A percentile compares a stretch with the other conserved stretches of the same genome.
These are phyloP conservation scores for Alternaria sp. DNA, from an alignment of 2,329 filamentous ascomycete species.

Conservation along the genomic window DNA sequence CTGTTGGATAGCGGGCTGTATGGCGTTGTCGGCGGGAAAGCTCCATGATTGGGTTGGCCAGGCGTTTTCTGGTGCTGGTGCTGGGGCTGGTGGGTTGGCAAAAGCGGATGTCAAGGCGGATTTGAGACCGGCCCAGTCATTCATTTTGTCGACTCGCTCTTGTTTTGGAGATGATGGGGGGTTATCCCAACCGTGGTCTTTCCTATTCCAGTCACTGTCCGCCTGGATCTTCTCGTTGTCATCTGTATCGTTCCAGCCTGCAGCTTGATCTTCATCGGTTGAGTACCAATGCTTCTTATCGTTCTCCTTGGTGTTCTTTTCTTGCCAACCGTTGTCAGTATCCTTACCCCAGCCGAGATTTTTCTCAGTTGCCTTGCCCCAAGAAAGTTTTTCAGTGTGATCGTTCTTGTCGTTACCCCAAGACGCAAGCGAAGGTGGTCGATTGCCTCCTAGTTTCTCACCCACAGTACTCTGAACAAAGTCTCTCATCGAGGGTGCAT, in stretches of 20 bases:
- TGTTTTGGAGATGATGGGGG: not conserved
- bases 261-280: not conserved
- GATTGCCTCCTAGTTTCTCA: not conserved
- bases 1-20: not conserved
- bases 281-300: not conserved
- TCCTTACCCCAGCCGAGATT: not conserved
- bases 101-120: not conserved
- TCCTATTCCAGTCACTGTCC: not conserved
- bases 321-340: not conserved
- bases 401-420: slow-evolving; percentile 7
- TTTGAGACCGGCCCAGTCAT: not conserved
- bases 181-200: not conserved
- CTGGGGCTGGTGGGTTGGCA: not conserved
- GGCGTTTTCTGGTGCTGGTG: not conserved
- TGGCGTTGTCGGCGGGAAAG: not conserved
- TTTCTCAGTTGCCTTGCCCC: not conserved
- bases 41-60: not conserved
- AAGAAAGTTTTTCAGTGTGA: not conserved
- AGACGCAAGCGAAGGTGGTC: slow-evolving; percentile 3
- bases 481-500: not conserved
- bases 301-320: not conserved
- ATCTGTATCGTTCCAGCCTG: not conserved
- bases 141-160: not conserved
- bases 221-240: not conserved
- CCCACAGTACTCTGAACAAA: not conserved